These are phyloP conservation scores for Emericellopsis atlantica DNA, from an alignment of 2,329 filamentous ascomycete species.

Conservation along the genomic window DNA sequence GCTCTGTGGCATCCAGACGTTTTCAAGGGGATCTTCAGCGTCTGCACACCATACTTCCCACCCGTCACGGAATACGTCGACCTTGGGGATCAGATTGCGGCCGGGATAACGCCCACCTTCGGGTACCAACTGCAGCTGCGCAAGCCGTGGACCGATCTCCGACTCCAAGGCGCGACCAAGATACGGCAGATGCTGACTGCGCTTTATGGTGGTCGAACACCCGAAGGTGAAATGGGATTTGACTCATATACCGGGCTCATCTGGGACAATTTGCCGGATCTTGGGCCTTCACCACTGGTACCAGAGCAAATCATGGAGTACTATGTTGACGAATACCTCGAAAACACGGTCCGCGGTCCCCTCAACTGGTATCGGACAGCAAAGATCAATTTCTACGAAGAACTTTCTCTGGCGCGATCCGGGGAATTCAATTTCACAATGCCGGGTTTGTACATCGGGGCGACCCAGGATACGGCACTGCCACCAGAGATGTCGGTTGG, in stretches of 20 bases:
- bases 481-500: constrained; percentile 50
- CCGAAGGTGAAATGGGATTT: constrained; percentile 40
- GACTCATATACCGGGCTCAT: constrained; percentile 43
- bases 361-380: constrained; percentile 72
- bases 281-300: constrained; percentile 47
- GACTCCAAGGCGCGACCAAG: constrained; percentile 36
- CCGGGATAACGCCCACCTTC: constrained; percentile 46
- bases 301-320: constrained; percentile 55
- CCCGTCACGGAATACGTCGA: constrained; percentile 35
- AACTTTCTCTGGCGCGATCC: constrained; percentile 47
- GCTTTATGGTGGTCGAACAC: constrained; percentile 50
- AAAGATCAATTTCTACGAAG: constrained; percentile 60
- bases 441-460: constrained; percentile 59
- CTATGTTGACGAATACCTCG: constrained; percentile 57
- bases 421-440: constrained; percentile 29
- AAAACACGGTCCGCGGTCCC: constrained; percentile 60
- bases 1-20: constrained; percentile 57
- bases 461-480: constrained; percentile 53
- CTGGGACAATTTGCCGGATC: constrained; percentile 44
- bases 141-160: constrained; percentile 44
- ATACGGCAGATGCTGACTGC: constrained; percentile 54
- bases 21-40: constrained; percentile 54
- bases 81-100: constrained; percentile 38
- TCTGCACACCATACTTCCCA: constrained; percentile 58
- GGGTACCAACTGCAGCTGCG: constrained; percentile 65